These are phyloP conservation scores for Penicillium steckii DNA, from an alignment of 495 filamentous ascomycete species.

Conservation along the genomic window DNA sequence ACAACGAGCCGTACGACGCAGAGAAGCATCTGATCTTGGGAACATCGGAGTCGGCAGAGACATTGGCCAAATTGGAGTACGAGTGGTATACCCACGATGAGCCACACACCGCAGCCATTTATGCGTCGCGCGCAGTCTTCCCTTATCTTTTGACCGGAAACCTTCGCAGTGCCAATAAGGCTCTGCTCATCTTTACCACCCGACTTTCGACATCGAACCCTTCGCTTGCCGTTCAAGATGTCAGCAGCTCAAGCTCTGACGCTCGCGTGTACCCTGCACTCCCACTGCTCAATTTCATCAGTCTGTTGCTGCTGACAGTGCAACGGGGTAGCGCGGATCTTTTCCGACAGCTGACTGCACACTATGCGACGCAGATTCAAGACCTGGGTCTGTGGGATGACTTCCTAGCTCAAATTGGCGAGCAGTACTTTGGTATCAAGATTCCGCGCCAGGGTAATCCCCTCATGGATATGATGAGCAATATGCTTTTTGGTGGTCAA, in stretches of 20 bases:
- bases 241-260: slow-evolving; percentile 73
- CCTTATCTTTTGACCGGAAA: slow-evolving; percentile 91
- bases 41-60: slow-evolving; percentile 82
- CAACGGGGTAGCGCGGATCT: slow-evolving; percentile 77
- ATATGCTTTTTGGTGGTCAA: slow-evolving; percentile 71
- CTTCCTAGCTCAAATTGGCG: slow-evolving; percentile 79
- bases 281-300: slow-evolving; percentile 91
- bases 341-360: slow-evolving; percentile 77
- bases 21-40: slow-evolving; percentile 88
- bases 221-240: slow-evolving; percentile 71
- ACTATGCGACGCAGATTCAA: slow-evolving; percentile 74
- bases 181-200: slow-evolving; percentile 75
- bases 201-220: slow-evolving; percentile 67
- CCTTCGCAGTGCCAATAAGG: slow-evolving; percentile 80
- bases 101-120: slow-evolving; percentile 83
- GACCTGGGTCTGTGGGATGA: slow-evolving; percentile 81
- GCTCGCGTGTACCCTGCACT: slow-evolving; percentile 78
- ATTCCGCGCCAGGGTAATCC: slow-evolving; percentile 85
- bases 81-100: slow-evolving; percentile 91
- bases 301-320: slow-evolving; percentile 75
- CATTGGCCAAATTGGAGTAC: slow-evolving; percentile 79
- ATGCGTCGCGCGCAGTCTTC: slow-evolving; percentile 84
- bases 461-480: slow-evolving; percentile 96
- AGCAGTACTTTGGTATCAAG: slow-evolving; percentile 97
- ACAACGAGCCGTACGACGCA: slow-evolving; percentile 87